Conservation (phyloP, 2,329 filamentous ascomycete species). For the Scortechinia acanthostroma region DNA sequence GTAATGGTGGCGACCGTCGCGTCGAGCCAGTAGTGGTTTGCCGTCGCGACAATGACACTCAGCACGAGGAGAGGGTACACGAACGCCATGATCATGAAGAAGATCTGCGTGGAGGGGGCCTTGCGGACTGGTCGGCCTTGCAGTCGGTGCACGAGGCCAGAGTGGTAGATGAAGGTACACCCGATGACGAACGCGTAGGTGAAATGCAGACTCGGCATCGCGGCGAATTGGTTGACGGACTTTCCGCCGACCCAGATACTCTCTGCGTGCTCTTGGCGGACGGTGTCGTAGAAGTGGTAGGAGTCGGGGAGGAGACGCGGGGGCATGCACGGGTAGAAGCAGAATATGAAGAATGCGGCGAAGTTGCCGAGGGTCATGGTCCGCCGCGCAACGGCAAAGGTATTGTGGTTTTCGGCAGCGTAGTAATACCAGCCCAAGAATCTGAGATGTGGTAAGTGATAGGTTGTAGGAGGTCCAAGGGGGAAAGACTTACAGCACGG, state of each 20-base stretch:
- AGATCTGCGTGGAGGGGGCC: constrained; percentile 38
- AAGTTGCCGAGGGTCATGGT: constrained; percentile 58
- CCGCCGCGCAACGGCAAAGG: constrained; percentile 44
- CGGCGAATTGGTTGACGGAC: constrained; percentile 48
- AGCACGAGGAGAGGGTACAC: constrained; percentile 60
- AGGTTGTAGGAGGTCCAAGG: background rate
- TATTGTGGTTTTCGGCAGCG: constrained; percentile 27
- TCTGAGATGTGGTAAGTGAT: constrained; percentile 8
- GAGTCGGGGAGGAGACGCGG: constrained; percentile 50
- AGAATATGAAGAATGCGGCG: constrained; percentile 51
- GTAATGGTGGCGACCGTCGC: constrained; percentile 30
- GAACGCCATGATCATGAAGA: constrained; percentile 39
- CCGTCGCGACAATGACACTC: constrained; percentile 62
- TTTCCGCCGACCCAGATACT: constrained; percentile 45
- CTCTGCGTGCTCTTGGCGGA: constrained; percentile 43
- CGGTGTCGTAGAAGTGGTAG: constrained; percentile 54
- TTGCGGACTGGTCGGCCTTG: constrained; percentile 26
- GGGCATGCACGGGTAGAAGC: constrained; percentile 59
- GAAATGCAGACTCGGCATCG: constrained; percentile 50
- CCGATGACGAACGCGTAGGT: constrained; percentile 46
- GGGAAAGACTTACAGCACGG: constrained; percentile 53
- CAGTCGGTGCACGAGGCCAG: constrained; percentile 32
- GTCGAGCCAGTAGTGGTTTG: constrained; percentile 56
- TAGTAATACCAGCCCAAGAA: constrained; percentile 31
- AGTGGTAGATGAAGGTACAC: constrained; percentile 42